A percentile compares a stretch with the other conserved stretches of the same genome.
Evolutionary conservation across 371 early-diverging fungal genomes (phyloP).

Genomic region (Chytridiales sp.): DNA sequence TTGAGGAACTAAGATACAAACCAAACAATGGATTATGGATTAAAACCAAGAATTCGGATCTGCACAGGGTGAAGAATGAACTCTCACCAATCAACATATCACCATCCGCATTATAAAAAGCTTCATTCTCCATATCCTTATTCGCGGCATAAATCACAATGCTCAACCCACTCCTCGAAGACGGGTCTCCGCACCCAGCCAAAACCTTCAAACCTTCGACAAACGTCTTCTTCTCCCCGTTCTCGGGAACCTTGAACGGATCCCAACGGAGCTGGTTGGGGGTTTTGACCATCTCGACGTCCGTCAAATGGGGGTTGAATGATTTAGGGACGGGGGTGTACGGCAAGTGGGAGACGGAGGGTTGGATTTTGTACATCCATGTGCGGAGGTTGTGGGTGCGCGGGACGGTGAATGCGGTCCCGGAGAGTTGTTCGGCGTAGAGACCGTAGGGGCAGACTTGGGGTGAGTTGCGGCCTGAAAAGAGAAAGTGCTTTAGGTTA

Average conservation of each 20-base stretch:
- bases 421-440: constrained; percentile 94
- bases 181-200: constrained; percentile 86
- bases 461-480: constrained; percentile 83
- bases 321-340: constrained; percentile 48
- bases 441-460: constrained; percentile 87
- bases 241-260: constrained; percentile 76
- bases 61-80: background rate
- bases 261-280: constrained; percentile 93
- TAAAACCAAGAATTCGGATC: constrained; percentile 3
- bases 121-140: constrained; percentile 68
- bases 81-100: constrained; percentile 82
- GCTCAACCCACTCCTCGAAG: constrained; percentile 74
- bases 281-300: constrained; percentile 51
- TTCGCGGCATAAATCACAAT: constrained; percentile 83
- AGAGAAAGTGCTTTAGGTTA: background rate
- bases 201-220: constrained; percentile 81
- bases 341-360: constrained; percentile 85
- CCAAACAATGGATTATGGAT: background rate
- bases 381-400: constrained; percentile 80
- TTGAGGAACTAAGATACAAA: constrained; percentile 75
- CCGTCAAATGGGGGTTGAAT: constrained; percentile 2
- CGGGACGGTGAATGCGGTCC: constrained; percentile 92
- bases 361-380: constrained; percentile 96
- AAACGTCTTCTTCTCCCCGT: constrained; percentile 55
- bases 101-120: constrained; percentile 90